Base-by-base conservation (phyloP, 2,329 filamentous ascomycete species). In the Zarea fungicola region DNA sequence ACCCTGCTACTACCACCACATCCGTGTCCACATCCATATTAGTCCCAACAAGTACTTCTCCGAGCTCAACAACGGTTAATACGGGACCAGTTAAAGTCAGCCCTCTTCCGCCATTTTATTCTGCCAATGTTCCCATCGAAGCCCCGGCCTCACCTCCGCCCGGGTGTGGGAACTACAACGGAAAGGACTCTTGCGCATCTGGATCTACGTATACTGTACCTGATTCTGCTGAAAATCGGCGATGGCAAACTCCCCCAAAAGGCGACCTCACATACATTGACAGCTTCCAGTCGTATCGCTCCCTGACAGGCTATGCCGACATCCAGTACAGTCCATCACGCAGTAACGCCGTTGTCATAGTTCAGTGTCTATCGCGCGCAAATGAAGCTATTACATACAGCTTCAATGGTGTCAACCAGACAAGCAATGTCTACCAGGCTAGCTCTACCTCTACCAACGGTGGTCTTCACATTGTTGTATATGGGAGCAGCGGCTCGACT, bases 381-480 rank as follows among this genome's bases (percentile, higher is more conserved):
- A 31, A 23, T 13, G 42, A 46, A 16, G 16, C 16, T 19, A 18
- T 46, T 7, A 46, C 19, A 2, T 46, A 46, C 19, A 37, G 32
- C 18, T 46, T 46, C 42, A 46, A 46, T 23, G 42, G 42, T 14
- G 29, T n/a, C 31, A 46, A 46, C 19, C 42, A 46, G 21, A 46
- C 42, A 3, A 36, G 42, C 31, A 46, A 46, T 28, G 31, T 37
- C 3, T 46, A 36, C n/a, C 42, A 46, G 25, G 42, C 42, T 14
- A 35, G 23, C 13, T 35, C 42, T 13, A 14, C 16, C 16, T 26
- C 21, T 13, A 25, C 21, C 29, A 36, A 37, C 9, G 42, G 31
- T 25, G 42, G 42, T 9, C 19, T 46, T 4, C 23, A 22, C 9
- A 36, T 46, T 37, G 5, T 7, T 8, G 42, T 46, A 11, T 46